Evolutionary conservation across 257 asterid species (phyloP).

Genomic region (Henckelia pumila): DNA sequence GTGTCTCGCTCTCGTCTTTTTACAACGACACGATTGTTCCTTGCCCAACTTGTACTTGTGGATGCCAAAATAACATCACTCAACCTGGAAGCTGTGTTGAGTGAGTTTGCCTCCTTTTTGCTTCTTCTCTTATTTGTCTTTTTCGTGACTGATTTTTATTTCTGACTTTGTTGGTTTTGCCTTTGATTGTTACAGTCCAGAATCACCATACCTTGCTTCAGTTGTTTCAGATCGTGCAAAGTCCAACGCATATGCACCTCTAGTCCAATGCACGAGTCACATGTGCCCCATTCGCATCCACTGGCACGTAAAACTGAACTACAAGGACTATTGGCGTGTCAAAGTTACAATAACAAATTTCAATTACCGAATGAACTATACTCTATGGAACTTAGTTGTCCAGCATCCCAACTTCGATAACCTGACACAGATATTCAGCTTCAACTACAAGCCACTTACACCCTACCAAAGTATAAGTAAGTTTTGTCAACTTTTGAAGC

Average conservation of each 20-base stretch:
- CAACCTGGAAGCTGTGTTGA: slow-evolving; percentile 55
- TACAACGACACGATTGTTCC: slow-evolving; percentile 52
- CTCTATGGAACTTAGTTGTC: slow-evolving; percentile 80
- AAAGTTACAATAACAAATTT: slow-evolving; percentile 77
- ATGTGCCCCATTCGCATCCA: slow-evolving; percentile 93
- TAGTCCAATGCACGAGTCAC: slow-evolving; percentile 79
- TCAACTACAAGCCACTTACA: slow-evolving; percentile 69
- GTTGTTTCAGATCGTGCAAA: slow-evolving; percentile 60
- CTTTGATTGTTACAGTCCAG: slow-evolving; percentile 46
- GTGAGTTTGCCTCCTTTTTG: slow-evolving; percentile 29
- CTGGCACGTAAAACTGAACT: slow-evolving; percentile 83
- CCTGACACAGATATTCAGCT: slow-evolving; percentile 81
- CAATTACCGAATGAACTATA: slow-evolving; percentile 76
- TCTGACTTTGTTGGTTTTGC: not conserved
- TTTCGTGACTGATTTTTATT: not conserved
- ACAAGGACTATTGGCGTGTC: slow-evolving; percentile 86
- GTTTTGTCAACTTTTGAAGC: slow-evolving; percentile 21
- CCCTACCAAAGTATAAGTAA: slow-evolving; percentile 74
- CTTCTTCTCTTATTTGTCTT: slow-evolving; percentile 1
- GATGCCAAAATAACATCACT: slow-evolving; percentile 44
- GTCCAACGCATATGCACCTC: slow-evolving; percentile 50
- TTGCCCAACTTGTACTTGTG: slow-evolving; percentile 55
- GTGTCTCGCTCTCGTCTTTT: slow-evolving; percentile 50
- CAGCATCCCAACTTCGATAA: slow-evolving; percentile 92
- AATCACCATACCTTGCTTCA: slow-evolving; percentile 65